Conservation (phyloP, 2,329 filamentous ascomycete species). For the Aspergillus brasiliensis region DNA sequence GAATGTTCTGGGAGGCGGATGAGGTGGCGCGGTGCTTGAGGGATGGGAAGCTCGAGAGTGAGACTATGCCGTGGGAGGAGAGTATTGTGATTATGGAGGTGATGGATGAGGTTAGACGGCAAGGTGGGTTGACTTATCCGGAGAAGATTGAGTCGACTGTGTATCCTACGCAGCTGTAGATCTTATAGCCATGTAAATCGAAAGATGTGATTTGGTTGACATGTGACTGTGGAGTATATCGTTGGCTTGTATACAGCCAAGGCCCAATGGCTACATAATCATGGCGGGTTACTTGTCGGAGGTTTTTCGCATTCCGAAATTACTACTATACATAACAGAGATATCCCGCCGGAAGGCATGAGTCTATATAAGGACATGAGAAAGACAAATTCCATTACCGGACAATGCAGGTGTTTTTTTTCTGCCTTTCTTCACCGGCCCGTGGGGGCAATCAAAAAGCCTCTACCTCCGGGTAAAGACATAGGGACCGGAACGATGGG, state of each 20-base stretch:
- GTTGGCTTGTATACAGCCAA: too few species aligned
- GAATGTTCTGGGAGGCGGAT: constrained; percentile 89
- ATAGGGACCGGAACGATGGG: constrained; percentile 1
- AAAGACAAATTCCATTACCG: constrained; percentile 18
- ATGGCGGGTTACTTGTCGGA: constrained; percentile 8
- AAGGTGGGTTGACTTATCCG: constrained; percentile 65
- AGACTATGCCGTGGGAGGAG: constrained; percentile 70
- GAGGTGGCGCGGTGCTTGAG: constrained; percentile 73
- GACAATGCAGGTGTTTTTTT: not conserved
- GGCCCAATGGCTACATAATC: not conserved
- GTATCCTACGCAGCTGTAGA: constrained; percentile 51
- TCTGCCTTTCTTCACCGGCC: constrained; percentile 2
- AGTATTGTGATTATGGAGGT: constrained; percentile 83
- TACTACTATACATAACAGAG: constrained; percentile 37
- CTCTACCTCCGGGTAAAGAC: not conserved
- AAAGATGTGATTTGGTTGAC: too few species aligned
- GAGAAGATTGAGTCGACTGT: constrained; percentile 65
- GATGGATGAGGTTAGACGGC: constrained; percentile 69
- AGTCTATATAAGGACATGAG: constrained; percentile 20
- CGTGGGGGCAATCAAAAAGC: not conserved
- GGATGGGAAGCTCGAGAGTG: constrained; percentile 76
- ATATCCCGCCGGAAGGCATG: constrained; percentile 13
- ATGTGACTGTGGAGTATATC: too few species aligned
- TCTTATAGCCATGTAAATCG: not conserved
- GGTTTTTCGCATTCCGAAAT: constrained; percentile 16